Conservation (phyloP, 257 asterid genomes). For the Solanum habrochaites region DNA sequence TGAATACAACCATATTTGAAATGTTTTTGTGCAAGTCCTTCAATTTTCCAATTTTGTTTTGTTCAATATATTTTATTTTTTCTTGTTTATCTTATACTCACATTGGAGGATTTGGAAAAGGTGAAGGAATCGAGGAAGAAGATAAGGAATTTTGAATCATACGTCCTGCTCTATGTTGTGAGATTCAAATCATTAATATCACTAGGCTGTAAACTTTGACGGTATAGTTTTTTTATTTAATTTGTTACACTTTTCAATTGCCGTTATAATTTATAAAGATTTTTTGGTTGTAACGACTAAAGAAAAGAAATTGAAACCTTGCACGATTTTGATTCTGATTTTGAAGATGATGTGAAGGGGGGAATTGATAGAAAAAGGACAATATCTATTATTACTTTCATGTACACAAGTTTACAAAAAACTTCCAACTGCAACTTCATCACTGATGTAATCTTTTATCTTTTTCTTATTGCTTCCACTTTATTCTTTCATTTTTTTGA, state of each 20-base stretch:
- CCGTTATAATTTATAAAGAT: not conserved
- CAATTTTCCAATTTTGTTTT: not conserved
- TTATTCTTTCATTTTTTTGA: no score
- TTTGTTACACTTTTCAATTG: not conserved
- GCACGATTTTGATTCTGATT: not conserved
- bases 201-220: not conserved
- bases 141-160: not conserved
- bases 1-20: not conserved
- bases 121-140: not conserved
- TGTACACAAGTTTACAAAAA: not conserved
- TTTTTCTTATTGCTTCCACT: not conserved
- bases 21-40: not conserved
- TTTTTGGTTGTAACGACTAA: not conserved
- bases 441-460: not conserved
- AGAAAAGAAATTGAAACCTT: not conserved
- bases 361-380: not conserved
- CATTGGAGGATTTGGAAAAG: not conserved
- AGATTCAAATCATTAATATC: not conserved
- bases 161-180: not conserved
- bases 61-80: not conserved
- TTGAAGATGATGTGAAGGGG: not conserved
- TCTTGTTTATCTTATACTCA: not conserved
- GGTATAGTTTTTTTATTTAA: not conserved
- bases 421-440: not conserved
- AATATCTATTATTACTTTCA: not conserved